Evolutionary conservation across 192 early-diverging fungal species (phyloP).

Genomic region (Backusella liffmaniae): DNA sequence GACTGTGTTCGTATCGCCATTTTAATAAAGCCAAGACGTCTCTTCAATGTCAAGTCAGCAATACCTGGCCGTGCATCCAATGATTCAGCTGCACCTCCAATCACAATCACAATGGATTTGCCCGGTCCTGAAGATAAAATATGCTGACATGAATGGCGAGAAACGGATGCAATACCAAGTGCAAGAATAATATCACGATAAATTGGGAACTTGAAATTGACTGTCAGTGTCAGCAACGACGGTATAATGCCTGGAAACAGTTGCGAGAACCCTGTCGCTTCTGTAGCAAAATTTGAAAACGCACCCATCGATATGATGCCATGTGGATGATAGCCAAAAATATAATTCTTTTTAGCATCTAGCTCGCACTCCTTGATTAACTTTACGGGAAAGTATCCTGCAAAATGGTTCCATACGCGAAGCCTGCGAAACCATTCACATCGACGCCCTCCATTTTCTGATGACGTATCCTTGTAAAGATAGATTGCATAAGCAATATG

Average conservation of each 20-base stretch:
- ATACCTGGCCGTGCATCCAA: constrained; percentile 43
- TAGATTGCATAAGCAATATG: constrained; percentile 75
- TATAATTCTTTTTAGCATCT: constrained; percentile 28
- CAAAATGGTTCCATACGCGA: constrained; percentile 70
- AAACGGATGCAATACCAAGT: constrained; percentile 78
- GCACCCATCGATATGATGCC: constrained; percentile 85
- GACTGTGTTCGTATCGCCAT: constrained; percentile 80
- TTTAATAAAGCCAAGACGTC: constrained; percentile 86
- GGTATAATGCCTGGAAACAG: constrained; percentile 79
- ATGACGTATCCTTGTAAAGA: constrained; percentile 63
- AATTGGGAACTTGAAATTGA: constrained; percentile 86
- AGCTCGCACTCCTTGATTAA: constrained; percentile 54
- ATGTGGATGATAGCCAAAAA: constrained; percentile 80
- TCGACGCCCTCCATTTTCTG: constrained; percentile 74
- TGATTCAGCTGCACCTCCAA: constrained; percentile 89
- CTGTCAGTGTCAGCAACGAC: constrained; percentile 75
- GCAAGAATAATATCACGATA: constrained; percentile 82
- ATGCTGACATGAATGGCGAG: constrained; percentile 72
- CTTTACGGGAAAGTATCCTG: constrained; percentile 78
- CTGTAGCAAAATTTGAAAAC: constrained; percentile 77
- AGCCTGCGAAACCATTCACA: constrained; percentile 48
- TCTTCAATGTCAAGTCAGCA: constrained; percentile 70
- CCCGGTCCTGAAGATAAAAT: constrained; percentile 69
- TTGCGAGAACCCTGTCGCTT: constrained; percentile 70
- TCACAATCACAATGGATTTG: constrained; percentile 73